Evolutionary conservation across 441 rosid genomes (phyloP).

Genomic region (Erodium trifolium): DNA sequence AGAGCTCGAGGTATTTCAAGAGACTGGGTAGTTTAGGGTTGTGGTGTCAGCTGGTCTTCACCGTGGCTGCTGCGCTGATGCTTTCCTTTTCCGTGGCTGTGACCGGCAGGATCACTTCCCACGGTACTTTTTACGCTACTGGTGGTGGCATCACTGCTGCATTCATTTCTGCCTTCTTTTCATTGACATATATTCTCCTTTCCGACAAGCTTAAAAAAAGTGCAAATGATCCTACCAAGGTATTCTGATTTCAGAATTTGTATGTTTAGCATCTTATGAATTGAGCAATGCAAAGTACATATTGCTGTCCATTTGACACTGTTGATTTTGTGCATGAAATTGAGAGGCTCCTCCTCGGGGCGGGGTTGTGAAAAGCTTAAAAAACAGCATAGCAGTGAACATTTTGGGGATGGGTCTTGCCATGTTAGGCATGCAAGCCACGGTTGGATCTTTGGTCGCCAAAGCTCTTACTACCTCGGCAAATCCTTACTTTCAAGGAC

Average conservation of each 20-base stretch:
- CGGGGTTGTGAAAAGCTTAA: conserved; percentile 85
- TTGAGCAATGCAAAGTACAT: too few species aligned
- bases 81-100: conserved; percentile 69
- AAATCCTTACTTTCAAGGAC: conserved; percentile 74
- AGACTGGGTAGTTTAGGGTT: conserved; percentile 84
- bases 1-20: conserved; percentile 78
- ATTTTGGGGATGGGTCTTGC: conserved; percentile 91
- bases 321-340: conserved; percentile 4
- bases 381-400: conserved; percentile 70
- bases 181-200: conserved; percentile 80
- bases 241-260: conserved; percentile 19
- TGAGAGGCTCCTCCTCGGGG: conserved; percentile 95
- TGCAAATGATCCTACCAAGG: conserved; percentile 83
- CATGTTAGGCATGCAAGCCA: conserved; percentile 92
- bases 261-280: too few species aligned
- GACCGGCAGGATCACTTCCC: conserved; percentile 71
- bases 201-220: conserved; percentile 73
- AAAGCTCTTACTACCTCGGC: conserved; percentile 86
- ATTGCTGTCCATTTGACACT: too few species aligned
- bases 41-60: conserved; percentile 89
- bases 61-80: conserved; percentile 77
- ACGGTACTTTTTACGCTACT: conserved; percentile 74
- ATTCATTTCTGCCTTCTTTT: conserved; percentile 84
- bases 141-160: conserved; percentile 86
- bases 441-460: conserved; percentile 76